Percentiles rank a stretch among this genome's conserved stretches.
Conservation (phyloP, 2,329 filamentous ascomycete species). For the Penicillium sclerotiorum region DNA sequence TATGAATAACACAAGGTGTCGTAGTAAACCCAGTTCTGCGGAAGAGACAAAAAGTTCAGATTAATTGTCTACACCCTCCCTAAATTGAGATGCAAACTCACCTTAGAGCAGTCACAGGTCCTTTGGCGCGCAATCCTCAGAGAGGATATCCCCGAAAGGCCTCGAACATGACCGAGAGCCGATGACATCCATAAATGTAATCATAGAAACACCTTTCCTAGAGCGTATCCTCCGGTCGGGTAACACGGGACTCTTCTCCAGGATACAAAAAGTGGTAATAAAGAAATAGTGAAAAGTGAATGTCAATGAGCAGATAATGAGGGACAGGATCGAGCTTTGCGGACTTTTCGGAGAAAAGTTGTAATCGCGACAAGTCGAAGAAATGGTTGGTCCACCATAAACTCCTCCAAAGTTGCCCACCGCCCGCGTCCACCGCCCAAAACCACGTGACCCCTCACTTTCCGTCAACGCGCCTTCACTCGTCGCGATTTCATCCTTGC, state of each 20-base stretch:
- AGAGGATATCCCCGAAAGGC: constrained; percentile 40
- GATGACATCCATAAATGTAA: constrained; percentile 48
- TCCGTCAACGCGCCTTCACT: too few relatives aligned
- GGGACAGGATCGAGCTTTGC: too few relatives aligned
- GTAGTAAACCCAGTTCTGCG: background rate
- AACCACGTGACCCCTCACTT: too few relatives aligned
- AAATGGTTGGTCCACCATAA: background rate
- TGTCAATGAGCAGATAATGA: too few relatives aligned
- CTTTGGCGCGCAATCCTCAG: constrained; percentile 37
- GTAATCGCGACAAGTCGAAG: too few relatives aligned
- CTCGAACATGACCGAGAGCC: constrained; percentile 41
- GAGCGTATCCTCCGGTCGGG: constrained; percentile 16
- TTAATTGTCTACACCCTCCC: background rate
- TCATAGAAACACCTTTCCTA: constrained; percentile 25
- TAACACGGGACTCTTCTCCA: constrained; percentile 1
- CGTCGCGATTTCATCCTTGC: constrained; percentile 32
- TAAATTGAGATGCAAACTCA: too few relatives aligned
- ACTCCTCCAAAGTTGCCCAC: too few relatives aligned
- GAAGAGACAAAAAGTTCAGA: background rate
- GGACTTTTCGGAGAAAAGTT: too few relatives aligned
- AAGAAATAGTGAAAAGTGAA: background rate
- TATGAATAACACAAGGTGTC: background rate
- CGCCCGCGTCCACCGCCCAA: too few relatives aligned
- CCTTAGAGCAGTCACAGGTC: constrained; percentile 26
- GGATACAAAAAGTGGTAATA: background rate